A percentile compares a stretch with the other conserved stretches of the same genome.
Evolutionary conservation across 2,329 filamentous ascomycete genomes (phyloP).

Genomic region (Curvularia spicifera): DNA sequence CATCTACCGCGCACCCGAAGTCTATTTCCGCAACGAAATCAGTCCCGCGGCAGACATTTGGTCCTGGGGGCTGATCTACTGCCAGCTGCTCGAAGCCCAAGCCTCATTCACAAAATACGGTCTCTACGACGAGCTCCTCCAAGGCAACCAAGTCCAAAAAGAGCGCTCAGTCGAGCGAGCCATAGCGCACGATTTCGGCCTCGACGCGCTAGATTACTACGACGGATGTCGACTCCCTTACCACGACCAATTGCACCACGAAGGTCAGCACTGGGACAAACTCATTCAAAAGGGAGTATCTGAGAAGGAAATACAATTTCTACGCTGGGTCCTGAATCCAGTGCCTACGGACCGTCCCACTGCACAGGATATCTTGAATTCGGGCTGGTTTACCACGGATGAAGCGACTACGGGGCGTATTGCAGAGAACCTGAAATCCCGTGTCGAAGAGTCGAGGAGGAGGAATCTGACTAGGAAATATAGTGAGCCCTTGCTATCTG

Average conservation of each 20-base stretch:
- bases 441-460: background rate
- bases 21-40: conserved; percentile 21
- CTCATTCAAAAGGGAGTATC: conserved; percentile 12
- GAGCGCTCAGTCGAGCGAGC: conserved; percentile 14
- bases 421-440: background rate
- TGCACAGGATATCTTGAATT: conserved; percentile 10
- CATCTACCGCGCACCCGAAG: conserved; percentile 20
- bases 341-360: conserved; percentile 15
- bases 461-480: conserved; percentile 7
- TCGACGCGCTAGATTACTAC: conserved; percentile 10
- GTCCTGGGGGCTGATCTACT: conserved; percentile 21
- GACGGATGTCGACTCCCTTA: conserved; percentile 14
- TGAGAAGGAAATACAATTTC: conserved; percentile 15
- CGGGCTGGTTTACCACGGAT: conserved; percentile 12
- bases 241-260: conserved; percentile 10
- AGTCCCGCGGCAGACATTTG: conserved; percentile 17
- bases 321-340: conserved; percentile 17
- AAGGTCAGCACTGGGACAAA: conserved; percentile 17
- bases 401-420: conserved; percentile 4
- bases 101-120: conserved; percentile 18
- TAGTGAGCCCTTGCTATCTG: conserved; percentile 6
- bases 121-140: conserved; percentile 14
- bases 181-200: conserved; percentile 17
- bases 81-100: conserved; percentile 19
- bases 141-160: conserved; percentile 13